These are phyloP conservation scores for Serpula lacrymans DNA, from an alignment of 768 basidiomycete species.

Conservation along the genomic window DNA sequence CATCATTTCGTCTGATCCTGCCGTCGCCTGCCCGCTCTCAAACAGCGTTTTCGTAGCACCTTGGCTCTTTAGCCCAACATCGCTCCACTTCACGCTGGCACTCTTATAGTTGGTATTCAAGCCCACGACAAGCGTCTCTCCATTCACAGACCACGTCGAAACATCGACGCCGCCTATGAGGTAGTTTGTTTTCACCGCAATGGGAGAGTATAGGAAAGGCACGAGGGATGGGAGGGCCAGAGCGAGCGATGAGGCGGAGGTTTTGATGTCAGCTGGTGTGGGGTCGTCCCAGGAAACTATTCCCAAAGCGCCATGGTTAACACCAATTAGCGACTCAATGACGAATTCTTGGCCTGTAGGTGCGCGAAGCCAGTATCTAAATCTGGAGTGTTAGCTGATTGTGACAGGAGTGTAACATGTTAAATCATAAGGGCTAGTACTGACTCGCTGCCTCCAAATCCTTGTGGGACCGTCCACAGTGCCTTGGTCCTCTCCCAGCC, in stretches of 20 bases:
- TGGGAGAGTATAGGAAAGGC: slow-evolving; percentile 43
- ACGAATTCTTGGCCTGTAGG: slow-evolving; percentile 73
- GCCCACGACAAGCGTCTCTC: slow-evolving; percentile 44
- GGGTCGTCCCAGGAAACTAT: slow-evolving; percentile 51
- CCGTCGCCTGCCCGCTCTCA: slow-evolving; percentile 10
- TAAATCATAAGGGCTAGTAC: slow-evolving; percentile 8
- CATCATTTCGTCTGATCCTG: slow-evolving; percentile 8
- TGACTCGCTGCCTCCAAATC: slow-evolving; percentile 53
- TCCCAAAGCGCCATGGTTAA: slow-evolving; percentile 70
- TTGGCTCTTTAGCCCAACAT: slow-evolving; percentile 19
- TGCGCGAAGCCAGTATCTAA: slow-evolving; percentile 55
- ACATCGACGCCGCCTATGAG: slow-evolving; percentile 42
- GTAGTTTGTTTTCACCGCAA: slow-evolving; percentile 37
- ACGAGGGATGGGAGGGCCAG: slow-evolving; percentile 41
- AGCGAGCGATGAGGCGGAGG: slow-evolving; percentile 47
- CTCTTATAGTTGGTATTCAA: slow-evolving; percentile 47
- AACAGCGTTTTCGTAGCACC: slow-evolving; percentile 7
- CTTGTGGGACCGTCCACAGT: slow-evolving; percentile 81
- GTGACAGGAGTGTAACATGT: neutral
- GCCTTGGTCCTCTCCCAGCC: slow-evolving; percentile 69
- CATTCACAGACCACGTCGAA: slow-evolving; percentile 46
- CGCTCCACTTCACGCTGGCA: slow-evolving; percentile 28
- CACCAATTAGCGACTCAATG: slow-evolving; percentile 58
- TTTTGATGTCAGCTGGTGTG: slow-evolving; percentile 49
- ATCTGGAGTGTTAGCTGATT: slow-evolving; percentile 19